Conservation (phyloP, 2,329 filamentous ascomycete genomes). For the Knoxdaviesia proteae region DNA sequence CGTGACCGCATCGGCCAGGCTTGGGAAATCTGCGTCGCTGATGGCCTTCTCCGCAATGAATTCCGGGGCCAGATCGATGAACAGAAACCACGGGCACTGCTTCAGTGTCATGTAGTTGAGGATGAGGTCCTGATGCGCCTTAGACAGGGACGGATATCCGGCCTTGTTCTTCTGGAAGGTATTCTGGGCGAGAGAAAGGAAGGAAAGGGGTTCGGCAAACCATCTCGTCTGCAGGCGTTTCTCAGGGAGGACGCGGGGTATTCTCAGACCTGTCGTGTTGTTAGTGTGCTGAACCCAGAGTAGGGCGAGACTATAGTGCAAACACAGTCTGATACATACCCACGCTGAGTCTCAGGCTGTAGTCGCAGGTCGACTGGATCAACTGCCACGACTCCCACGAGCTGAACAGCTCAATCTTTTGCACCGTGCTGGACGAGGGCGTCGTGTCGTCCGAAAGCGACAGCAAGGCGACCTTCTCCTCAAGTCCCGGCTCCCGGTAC, state of each 20-base stretch:
- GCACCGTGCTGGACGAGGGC: slow-evolving; percentile 11
- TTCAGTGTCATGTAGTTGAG: slow-evolving; percentile 44
- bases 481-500: slow-evolving; percentile 47
- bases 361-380: slow-evolving; percentile 69
- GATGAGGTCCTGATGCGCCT: slow-evolving; percentile 38
- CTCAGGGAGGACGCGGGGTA: slow-evolving; percentile 37
- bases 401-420: slow-evolving; percentile 48
- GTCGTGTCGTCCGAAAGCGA: slow-evolving; percentile 16
- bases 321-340: slow-evolving; percentile 35
- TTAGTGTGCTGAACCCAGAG: neutral
- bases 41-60: slow-evolving; percentile 10
- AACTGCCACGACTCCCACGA: slow-evolving; percentile 90
- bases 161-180: slow-evolving; percentile 39
- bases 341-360: slow-evolving; percentile 59
- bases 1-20: slow-evolving; percentile 39
- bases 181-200: slow-evolving; percentile 30
- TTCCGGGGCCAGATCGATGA: slow-evolving; percentile 38
- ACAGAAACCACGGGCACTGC: slow-evolving; percentile 37
- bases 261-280: slow-evolving; percentile 9
- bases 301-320: neutral
- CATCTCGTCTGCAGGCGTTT: slow-evolving; percentile 41
- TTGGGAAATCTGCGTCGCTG: slow-evolving; percentile 40
- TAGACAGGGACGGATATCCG: slow-evolving; percentile 40
- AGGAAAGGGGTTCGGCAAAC: slow-evolving; percentile 48
- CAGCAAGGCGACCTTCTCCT: slow-evolving; percentile 30